Evolutionary conservation across 257 asterid genomes (phyloP).

Genomic region (Salvia rosmarinus): DNA sequence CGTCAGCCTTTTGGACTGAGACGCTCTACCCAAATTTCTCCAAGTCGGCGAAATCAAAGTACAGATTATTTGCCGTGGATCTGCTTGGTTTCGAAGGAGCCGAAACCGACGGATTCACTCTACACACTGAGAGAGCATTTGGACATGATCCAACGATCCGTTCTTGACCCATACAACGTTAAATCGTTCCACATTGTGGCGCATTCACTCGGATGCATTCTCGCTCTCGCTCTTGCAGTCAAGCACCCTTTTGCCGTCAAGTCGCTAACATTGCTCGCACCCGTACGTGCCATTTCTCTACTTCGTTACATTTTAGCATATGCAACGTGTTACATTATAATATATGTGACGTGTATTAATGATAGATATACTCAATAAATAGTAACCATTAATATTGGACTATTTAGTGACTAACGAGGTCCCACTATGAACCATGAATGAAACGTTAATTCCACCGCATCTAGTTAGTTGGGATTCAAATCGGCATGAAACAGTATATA

Average conservation of each 20-base stretch:
- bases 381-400: no score
- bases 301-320: background rate
- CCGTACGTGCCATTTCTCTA: conserved; percentile 42
- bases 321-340: background rate
- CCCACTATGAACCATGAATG: background rate
- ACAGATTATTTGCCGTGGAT: conserved; percentile 84
- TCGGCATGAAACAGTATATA: background rate
- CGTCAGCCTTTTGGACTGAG: conserved; percentile 91
- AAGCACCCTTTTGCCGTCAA: conserved; percentile 68
- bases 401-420: no score
- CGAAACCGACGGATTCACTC: conserved; percentile 82
- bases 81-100: conserved; percentile 91
- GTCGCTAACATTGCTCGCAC: conserved; percentile 86
- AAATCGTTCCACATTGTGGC: conserved; percentile 95
- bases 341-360: background rate
- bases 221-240: conserved; percentile 92
- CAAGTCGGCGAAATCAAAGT: conserved; percentile 62
- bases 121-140: conserved; percentile 84
- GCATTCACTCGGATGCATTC: conserved; percentile 90
- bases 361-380: background rate
- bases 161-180: conserved; percentile 62
- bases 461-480: background rate
- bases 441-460: conserved; percentile 29
- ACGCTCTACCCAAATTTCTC: conserved; percentile 88
- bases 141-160: conserved; percentile 88